phyloP scores from a whole-genome alignment of 73 alveolate species.

The Paramecium pentaurelia region DNA sequence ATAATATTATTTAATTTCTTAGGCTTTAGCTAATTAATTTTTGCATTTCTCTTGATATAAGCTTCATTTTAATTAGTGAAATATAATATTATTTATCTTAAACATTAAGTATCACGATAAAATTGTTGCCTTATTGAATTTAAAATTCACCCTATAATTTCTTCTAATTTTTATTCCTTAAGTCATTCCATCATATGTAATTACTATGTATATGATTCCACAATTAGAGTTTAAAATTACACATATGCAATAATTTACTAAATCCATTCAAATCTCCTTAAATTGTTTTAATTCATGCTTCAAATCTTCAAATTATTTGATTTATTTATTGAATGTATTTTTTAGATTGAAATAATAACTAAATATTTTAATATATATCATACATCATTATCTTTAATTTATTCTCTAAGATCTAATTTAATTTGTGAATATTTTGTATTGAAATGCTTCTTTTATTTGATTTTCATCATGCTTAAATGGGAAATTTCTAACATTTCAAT shows the following conservation, averaged over 20 bases:
- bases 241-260: conserved; percentile 27
- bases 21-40: conserved; percentile 29
- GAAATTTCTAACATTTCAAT: neutral
- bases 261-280: conserved; percentile 31
- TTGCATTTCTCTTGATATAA: conserved; percentile 51
- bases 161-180: conserved; percentile 34
- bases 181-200: conserved; percentile 44
- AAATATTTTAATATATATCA: neutral
- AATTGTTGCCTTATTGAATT: neutral
- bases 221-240: conserved; percentile 59
- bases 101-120: neutral
- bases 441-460: neutral
- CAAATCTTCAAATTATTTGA: conserved; percentile 51
- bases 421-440: neutral
- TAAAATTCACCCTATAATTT: conserved; percentile 39
- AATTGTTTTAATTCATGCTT: conserved; percentile 41
- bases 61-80: conserved; percentile 51
- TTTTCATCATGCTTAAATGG: neutral
- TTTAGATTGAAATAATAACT: neutral
- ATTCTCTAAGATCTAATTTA: neutral
- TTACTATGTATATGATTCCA: conserved; percentile 58
- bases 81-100: conserved; percentile 30
- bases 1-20: neutral
- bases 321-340: conserved; percentile 16
- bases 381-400: neutral